phyloP scores from a whole-genome alignment of 202 grass and related monocot species.

The Schoenoplectus triqueter region DNA sequence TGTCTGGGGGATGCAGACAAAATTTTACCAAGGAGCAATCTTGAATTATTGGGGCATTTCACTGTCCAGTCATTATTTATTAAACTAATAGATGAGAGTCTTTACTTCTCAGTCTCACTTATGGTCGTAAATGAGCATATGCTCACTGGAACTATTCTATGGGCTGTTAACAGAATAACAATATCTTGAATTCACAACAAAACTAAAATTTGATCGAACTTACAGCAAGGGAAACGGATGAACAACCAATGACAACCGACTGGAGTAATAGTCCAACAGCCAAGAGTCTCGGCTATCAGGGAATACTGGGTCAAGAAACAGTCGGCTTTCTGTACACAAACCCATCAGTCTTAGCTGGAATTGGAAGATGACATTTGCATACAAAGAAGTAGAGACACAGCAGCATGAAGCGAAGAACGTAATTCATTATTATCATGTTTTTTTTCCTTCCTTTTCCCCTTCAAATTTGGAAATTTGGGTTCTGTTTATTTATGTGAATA shows the following conservation, averaged over 20 bases:
- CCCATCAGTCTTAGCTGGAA: slow-evolving; percentile 72
- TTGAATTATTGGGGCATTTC: neutral
- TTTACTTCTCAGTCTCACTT: neutral
- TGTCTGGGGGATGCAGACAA: neutral
- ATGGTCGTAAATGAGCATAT: neutral
- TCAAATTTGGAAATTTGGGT: neutral
- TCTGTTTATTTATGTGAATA: neutral
- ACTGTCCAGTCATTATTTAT: neutral
- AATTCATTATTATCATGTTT: slow-evolving; percentile 1
- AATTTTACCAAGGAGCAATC: neutral
- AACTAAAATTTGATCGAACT: slow-evolving; percentile 30
- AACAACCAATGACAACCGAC: slow-evolving; percentile 58
- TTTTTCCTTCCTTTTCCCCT: neutral
- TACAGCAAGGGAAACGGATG: slow-evolving; percentile 88
- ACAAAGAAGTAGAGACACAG: slow-evolving; percentile 19
- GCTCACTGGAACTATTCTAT: neutral
- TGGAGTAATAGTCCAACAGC: slow-evolving; percentile 56
- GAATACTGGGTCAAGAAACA: slow-evolving; percentile 77
- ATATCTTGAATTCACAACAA: neutral
- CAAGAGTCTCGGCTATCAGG: slow-evolving; percentile 91
- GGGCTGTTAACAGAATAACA: neutral
- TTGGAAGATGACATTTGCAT: slow-evolving; percentile 58
- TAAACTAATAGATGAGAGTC: neutral
- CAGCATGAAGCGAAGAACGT: neutral
- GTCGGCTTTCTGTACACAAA: slow-evolving; percentile 56